These are phyloP conservation scores for Waltiozyma sp. DNA, from an alignment of 1,139 yeast genomes.

Conservation along the genomic window DNA sequence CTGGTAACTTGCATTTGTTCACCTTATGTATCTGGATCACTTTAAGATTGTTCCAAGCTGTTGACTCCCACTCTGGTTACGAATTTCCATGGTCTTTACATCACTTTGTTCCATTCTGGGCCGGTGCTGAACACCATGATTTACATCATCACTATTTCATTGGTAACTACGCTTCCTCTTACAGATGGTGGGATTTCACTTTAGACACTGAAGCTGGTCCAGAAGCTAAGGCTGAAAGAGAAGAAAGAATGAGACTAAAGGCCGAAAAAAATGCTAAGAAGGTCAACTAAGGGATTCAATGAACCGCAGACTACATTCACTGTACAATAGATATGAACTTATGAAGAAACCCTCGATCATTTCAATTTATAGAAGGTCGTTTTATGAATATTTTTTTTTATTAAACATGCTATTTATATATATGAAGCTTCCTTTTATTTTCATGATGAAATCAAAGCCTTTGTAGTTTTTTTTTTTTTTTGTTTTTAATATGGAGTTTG, in stretches of 20 bases:
- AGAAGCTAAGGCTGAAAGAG: conserved; percentile 52
- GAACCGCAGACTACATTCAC: background rate
- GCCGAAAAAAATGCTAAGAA: conserved; percentile 17
- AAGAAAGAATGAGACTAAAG: conserved; percentile 37
- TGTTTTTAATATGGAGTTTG: too few species aligned
- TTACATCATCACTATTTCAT: conserved; percentile 89
- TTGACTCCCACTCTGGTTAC: conserved; percentile 94
- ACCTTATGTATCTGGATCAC: conserved; percentile 83
- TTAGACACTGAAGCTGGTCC: conserved; percentile 79
- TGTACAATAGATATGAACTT: background rate
- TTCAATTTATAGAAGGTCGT: too few species aligned
- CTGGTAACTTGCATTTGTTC: conserved; percentile 63
- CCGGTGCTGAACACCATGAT: conserved; percentile 97
- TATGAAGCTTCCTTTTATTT: too few species aligned
- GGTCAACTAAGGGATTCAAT: background rate
- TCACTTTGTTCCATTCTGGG: conserved; percentile 90
- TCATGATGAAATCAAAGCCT: too few species aligned
- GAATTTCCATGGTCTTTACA: conserved; percentile 95
- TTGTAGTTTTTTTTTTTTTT: too few species aligned
- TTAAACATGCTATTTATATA: too few species aligned
- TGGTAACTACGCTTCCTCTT: conserved; percentile 87
- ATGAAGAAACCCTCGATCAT: background rate
- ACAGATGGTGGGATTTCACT: conserved; percentile 87
- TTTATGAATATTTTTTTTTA: too few species aligned
- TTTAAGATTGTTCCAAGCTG: conserved; percentile 85